These are phyloP conservation scores for Fusarium guadeloupense DNA, from an alignment of 2,329 filamentous ascomycete species.

Conservation along the genomic window DNA sequence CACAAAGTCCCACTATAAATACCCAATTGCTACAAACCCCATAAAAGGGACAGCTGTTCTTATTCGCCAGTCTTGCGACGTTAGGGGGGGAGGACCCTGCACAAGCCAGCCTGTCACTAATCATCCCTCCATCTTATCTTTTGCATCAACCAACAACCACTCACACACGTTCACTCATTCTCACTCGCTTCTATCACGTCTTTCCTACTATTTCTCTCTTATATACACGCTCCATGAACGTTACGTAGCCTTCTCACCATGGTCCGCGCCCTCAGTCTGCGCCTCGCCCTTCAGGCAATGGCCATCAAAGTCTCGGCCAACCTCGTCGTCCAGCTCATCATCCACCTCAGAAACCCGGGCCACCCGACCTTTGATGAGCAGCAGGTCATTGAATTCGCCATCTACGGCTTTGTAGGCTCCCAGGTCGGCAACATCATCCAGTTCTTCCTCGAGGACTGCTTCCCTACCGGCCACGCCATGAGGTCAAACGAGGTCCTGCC, in stretches of 20 bases:
- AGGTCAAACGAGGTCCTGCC: conserved; percentile 35
- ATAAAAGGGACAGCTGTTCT: conserved; percentile 37
- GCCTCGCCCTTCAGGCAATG: conserved; percentile 44
- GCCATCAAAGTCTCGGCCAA: conserved; percentile 47
- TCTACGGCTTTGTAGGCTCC: conserved; percentile 49
- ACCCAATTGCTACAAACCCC: conserved; percentile 1
- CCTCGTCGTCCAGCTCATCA: conserved; percentile 44
- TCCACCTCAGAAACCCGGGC: conserved; percentile 28
- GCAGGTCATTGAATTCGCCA: conserved; percentile 49
- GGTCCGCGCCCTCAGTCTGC: conserved; percentile 43
- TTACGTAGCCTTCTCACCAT: conserved; percentile 23
- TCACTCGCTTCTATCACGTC: background rate
- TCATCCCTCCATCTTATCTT: background rate
- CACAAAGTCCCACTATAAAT: background rate
- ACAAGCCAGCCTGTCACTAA: conserved; percentile 37
- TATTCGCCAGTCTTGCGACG: conserved; percentile 25
- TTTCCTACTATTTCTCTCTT: background rate
- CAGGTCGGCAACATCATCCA: conserved; percentile 50
- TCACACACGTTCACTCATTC: background rate
- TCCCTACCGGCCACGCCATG: conserved; percentile 43
- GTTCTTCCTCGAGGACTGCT: conserved; percentile 48
- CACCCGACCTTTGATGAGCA: conserved; percentile 44
- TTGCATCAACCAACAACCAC: conserved; percentile 1
- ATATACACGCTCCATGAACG: conserved; percentile 15
- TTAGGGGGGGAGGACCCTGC: conserved; percentile 20